Evolutionary conservation across 2,329 filamentous ascomycete genomes (phyloP).

Genomic region (Apiospora malaysiana): DNA sequence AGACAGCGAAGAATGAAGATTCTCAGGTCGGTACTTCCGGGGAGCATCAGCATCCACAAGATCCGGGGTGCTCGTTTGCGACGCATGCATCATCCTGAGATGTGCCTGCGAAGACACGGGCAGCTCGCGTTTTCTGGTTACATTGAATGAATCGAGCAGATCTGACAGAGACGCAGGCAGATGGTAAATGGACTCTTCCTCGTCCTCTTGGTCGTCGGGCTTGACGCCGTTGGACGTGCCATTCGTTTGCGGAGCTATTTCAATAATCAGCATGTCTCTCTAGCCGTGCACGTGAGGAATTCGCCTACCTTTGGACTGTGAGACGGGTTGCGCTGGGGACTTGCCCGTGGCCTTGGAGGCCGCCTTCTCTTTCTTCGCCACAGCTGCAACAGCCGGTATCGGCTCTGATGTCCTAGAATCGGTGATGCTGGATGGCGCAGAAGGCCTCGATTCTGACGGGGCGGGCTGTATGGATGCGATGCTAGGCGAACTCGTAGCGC

Average conservation of each 20-base stretch:
- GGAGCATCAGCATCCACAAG: conserved; percentile 81
- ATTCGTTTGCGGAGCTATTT: conserved; percentile 53
- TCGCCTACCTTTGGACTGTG: conserved; percentile 52
- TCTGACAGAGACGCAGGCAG: conserved; percentile 88
- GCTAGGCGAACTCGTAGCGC: conserved; percentile 61
- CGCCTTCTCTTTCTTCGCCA: conserved; percentile 38
- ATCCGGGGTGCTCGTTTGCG: conserved; percentile 75
- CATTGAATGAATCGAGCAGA: conserved; percentile 88
- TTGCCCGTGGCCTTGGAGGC: conserved; percentile 53
- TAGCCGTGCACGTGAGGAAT: conserved; percentile 24
- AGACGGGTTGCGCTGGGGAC: conserved; percentile 49
- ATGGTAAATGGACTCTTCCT: conserved; percentile 83
- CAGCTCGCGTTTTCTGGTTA: conserved; percentile 73
- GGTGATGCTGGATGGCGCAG: conserved; percentile 36
- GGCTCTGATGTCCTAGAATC: conserved; percentile 42
- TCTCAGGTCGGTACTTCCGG: conserved; percentile 82
- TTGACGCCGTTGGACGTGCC: conserved; percentile 59
- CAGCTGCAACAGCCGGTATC: conserved; percentile 36
- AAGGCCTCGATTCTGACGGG: conserved; percentile 35
- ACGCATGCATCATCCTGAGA: conserved; percentile 76
- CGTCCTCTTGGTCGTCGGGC: conserved; percentile 47
- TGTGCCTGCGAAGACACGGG: conserved; percentile 69
- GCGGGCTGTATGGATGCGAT: conserved; percentile 54
- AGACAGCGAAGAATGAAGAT: conserved; percentile 74
- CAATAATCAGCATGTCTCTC: conserved; percentile 28